Evolutionary conservation across 2,329 filamentous ascomycete genomes (phyloP).

Genomic region (Calonectria fujianensis): DNA sequence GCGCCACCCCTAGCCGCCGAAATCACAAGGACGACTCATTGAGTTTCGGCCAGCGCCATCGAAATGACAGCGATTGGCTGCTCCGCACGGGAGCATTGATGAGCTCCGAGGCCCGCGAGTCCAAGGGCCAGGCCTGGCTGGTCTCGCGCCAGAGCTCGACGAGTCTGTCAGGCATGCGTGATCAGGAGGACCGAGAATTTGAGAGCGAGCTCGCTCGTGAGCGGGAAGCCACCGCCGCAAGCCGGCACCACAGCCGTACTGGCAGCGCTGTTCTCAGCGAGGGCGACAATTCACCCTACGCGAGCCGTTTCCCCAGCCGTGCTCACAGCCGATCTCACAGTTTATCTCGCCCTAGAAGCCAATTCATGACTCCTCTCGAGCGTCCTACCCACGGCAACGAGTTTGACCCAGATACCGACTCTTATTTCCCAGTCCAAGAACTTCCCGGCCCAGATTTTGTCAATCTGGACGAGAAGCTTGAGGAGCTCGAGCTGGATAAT

Average conservation of each 20-base stretch:
- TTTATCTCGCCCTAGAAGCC: conserved; percentile 59
- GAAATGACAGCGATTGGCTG: conserved; percentile 78
- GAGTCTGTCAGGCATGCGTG: conserved; percentile 72
- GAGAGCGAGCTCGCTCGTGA: conserved; percentile 72
- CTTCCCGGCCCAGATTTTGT: conserved; percentile 77
- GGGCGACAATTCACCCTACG: conserved; percentile 59
- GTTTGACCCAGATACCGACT: conserved; percentile 51
- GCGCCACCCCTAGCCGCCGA: conserved; percentile 60
- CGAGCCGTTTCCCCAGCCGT: conserved; percentile 70
- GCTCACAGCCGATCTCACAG: conserved; percentile 66
- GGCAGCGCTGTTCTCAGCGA: conserved; percentile 66
- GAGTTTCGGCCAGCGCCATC: conserved; percentile 59
- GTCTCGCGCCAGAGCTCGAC: conserved; percentile 79
- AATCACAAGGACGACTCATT: conserved; percentile 55
- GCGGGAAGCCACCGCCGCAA: conserved; percentile 64
- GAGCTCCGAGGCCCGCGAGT: conserved; percentile 77
- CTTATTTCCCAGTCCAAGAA: conserved; percentile 51
- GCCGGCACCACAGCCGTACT: conserved; percentile 68
- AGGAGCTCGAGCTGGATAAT: conserved; percentile 70
- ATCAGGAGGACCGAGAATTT: conserved; percentile 72
- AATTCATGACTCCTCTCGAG: conserved; percentile 68
- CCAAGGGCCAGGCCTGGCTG: conserved; percentile 82
- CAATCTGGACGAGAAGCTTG: conserved; percentile 76
- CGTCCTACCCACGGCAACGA: conserved; percentile 60
- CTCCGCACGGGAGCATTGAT: conserved; percentile 78